These are phyloP conservation scores for Rosellinia necatrix DNA, from an alignment of 2,329 filamentous ascomycete species.

Conservation along the genomic window DNA sequence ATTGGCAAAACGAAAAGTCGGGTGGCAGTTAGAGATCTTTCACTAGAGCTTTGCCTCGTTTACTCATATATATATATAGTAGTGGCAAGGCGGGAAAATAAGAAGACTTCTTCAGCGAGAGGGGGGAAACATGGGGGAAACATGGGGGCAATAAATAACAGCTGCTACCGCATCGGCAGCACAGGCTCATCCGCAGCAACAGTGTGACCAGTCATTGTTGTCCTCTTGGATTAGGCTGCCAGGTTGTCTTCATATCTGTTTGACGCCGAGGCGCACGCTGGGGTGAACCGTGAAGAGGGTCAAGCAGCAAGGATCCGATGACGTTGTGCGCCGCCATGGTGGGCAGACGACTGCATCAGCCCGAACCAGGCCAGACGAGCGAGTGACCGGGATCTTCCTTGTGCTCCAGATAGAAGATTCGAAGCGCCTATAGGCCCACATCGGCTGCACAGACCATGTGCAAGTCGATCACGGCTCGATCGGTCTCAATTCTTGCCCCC, in stretches of 20 bases:
- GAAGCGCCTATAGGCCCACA: not conserved
- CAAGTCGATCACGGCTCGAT: conserved; percentile 20
- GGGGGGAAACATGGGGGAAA: conserved; percentile 8
- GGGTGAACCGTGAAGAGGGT: conserved; percentile 16
- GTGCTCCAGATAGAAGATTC: conserved; percentile 1
- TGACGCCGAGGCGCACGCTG: conserved; percentile 11
- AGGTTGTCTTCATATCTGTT: conserved; percentile 2
- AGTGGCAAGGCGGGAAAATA: not conserved
- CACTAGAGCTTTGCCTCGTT: conserved; percentile 2
- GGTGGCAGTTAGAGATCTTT: conserved; percentile 1
- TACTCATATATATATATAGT: not conserved
- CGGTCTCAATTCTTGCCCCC: conserved; percentile 17
- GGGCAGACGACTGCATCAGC: conserved; percentile 29
- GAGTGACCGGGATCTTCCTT: conserved; percentile 20
- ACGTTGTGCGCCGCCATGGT: conserved; percentile 21
- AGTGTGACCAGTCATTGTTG: conserved; percentile 27
- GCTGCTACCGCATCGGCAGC: conserved; percentile 9
- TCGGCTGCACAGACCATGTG: conserved; percentile 18
- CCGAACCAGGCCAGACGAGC: conserved; percentile 17
- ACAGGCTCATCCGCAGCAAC: conserved; percentile 26
- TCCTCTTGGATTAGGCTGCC: conserved; percentile 18
- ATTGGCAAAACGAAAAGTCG: not conserved
- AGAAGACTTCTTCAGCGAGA: not conserved
- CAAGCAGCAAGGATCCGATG: conserved; percentile 25
- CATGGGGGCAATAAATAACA: conserved; percentile 14